Base-by-base conservation (phyloP, 257 asterid genomes). In the Datura wrightii region DNA sequence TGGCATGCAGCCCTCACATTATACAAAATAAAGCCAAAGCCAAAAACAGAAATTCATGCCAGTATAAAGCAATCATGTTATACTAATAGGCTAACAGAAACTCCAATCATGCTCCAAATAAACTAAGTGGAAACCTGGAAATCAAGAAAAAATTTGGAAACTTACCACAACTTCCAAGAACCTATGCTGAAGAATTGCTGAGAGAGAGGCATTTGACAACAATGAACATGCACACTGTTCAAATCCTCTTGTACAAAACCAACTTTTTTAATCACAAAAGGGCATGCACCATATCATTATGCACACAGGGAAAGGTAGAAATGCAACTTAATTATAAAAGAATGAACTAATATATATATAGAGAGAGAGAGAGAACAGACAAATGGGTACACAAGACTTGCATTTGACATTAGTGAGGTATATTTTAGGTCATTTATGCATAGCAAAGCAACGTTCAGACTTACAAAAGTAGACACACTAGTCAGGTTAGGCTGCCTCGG, bases 401-500 rank as follows among this genome's bases (percentile, higher is more conserved):
- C 58, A 50, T 46, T 78, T 14, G 46, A 52, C 62, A 50, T 24
- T 31, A 76, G 31, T 14, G 60, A 50, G 39, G 62, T 50, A 76
- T 50, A 50, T 50, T 7, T 48, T 34, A 10, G 62, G 5, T 1
- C 46, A 76, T 76, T 31, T 31, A 52, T 14, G 19, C 82, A 52
- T 78, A 31, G 63, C 15, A 52, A 31, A 8, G 46, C 63, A 78
- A 78, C 19, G 19, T 48, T 78, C 63, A 24, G 6, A 78, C 82
- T 76, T 76, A 50, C 82, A 50, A 31, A 76, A 13, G 44, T 14
- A 50, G 31, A 31, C 44, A 76, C 24, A 74, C 1, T 24, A 50
- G 48, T 50, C 62, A 14, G 8, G 5, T 6, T 83, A 83, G 16
- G 80, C 31, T 83, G 85, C 80, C 80, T 83, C 85, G 1, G 79